Evolutionary conservation across 129 eudicot species (phyloP).

Genomic region (Apium graveolens): DNA sequence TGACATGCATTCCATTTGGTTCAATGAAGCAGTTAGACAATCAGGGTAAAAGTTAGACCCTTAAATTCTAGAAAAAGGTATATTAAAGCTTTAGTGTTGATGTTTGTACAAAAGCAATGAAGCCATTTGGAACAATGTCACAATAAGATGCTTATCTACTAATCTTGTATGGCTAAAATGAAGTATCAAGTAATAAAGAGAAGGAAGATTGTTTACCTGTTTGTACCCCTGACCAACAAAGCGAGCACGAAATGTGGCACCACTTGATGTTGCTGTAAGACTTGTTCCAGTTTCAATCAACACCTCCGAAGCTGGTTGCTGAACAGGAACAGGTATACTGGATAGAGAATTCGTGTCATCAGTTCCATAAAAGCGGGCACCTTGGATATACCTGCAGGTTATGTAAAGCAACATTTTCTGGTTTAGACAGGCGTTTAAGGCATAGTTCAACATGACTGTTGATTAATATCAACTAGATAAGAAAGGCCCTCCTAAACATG

Average conservation of each 20-base stretch:
- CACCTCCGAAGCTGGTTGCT: conserved; percentile 38
- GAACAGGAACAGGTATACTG: conserved; percentile 21
- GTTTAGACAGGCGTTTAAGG: background rate
- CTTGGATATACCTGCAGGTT: conserved; percentile 62
- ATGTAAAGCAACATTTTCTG: background rate
- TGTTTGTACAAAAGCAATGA: too few species aligned
- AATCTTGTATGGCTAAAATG: too few species aligned
- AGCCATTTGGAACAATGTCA: too few species aligned
- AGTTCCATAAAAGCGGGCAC: conserved; percentile 50
- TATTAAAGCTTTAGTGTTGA: too few species aligned
- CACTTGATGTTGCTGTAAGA: conserved; percentile 24
- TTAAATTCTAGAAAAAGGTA: too few species aligned
- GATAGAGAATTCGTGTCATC: conserved; percentile 22
- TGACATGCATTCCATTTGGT: background rate
- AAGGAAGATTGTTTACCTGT: conserved; percentile 43
- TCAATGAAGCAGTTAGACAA: background rate
- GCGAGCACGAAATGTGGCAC: conserved; percentile 62
- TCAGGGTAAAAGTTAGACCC: background rate
- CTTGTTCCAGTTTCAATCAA: conserved; percentile 24
- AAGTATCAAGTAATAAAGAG: background rate
- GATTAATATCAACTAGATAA: background rate
- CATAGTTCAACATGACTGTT: background rate
- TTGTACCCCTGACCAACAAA: conserved; percentile 94
- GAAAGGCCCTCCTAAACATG: background rate
- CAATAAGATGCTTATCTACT: too few species aligned